Evolutionary conservation across 2,329 filamentous ascomycete genomes (phyloP), one percentile per base, ranked within the genome.

Genomic region (Pseudogymnoascus sp.): DNA sequence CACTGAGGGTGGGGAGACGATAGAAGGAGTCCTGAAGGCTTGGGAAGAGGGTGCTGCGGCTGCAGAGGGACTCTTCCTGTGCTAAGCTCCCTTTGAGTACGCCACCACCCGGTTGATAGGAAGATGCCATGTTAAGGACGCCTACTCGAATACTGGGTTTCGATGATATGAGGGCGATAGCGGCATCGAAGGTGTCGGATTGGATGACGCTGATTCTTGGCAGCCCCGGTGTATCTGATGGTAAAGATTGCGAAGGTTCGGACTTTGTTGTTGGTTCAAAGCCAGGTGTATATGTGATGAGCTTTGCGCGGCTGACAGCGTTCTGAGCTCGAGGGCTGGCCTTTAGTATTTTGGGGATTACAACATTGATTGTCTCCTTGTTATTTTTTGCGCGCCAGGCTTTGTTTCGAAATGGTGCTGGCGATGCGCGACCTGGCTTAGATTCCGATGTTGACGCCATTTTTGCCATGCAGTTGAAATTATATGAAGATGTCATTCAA

Each of bases 31-130:
- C 66, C 63, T 78, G 73, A 0, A 85, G 74, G 19, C 79, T 80
- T 31, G 78, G 69, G 29, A 73, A 78, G 6, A 86, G 78, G 0
- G 82, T 81, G 52, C 80, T 83, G 45, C 86, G 81, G 70, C 85
- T 86, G 74, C 85, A 90, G 6, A 90, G 77, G 2, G 82, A 80
- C 75, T 90, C 87, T 74, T 90, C 87, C 72, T 90, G 87, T 0
- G 87, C 86, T 31, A 82, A 73, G 62, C 84, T 78, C 37, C 87
- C 87, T 38, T 78, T 78, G 4, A 80, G 70, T 80, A 85, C 90
- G 16, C 85, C 85, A 19, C 87, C 87, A n/a, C 86, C 87, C 0
- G 83, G 78, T 12, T 69, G 72, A 3, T 72, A 67, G 55, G 82
- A 78, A 60, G 83, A 88, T 14, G 86, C 86, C 75, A 89, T 83